A percentile compares a stretch with the other conserved stretches of the same genome.
These are phyloP conservation scores for Colletotrichum scovillei DNA, from an alignment of 2,329 filamentous ascomycete species.

Conservation along the genomic window DNA sequence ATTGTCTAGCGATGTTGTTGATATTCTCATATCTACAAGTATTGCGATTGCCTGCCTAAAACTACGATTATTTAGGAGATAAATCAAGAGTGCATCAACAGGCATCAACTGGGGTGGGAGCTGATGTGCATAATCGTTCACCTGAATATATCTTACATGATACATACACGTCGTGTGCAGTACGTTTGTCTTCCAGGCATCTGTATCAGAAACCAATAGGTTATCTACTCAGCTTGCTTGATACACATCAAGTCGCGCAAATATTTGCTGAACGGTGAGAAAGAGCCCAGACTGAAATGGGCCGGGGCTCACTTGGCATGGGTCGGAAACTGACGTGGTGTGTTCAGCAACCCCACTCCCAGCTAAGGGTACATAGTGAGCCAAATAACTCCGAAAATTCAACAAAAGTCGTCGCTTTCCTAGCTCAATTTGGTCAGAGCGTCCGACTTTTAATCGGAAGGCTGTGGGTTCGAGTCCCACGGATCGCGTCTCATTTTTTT, in stretches of 20 bases:
- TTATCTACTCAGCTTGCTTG: background rate
- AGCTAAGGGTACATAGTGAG: rapidly evolving
- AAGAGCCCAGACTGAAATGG: background rate
- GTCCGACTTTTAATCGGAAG: conserved; percentile 37
- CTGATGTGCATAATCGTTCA: background rate
- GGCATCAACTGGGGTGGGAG: background rate
- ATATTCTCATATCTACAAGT: background rate
- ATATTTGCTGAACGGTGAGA: background rate
- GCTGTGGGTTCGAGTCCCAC: conserved; percentile 35
- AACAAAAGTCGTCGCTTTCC: conserved; percentile 15
- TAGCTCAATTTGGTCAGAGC: conserved; percentile 37
- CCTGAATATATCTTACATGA: background rate
- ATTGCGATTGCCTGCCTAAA: background rate
- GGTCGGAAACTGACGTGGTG: background rate
- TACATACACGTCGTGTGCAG: background rate
- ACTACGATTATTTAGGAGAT: background rate
- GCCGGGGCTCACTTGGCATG: background rate
- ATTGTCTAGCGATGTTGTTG: background rate
- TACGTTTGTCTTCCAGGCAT: background rate
- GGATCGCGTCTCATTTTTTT: conserved; percentile 19
- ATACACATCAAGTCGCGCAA: background rate
- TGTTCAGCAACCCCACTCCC: rapidly evolving
- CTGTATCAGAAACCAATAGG: background rate
- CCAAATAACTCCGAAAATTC: rapidly evolving
- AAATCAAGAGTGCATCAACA: background rate